These are phyloP conservation scores for Aspergillus calidoustus DNA, from an alignment of 2,329 filamentous ascomycete genomes.

Conservation along the genomic window DNA sequence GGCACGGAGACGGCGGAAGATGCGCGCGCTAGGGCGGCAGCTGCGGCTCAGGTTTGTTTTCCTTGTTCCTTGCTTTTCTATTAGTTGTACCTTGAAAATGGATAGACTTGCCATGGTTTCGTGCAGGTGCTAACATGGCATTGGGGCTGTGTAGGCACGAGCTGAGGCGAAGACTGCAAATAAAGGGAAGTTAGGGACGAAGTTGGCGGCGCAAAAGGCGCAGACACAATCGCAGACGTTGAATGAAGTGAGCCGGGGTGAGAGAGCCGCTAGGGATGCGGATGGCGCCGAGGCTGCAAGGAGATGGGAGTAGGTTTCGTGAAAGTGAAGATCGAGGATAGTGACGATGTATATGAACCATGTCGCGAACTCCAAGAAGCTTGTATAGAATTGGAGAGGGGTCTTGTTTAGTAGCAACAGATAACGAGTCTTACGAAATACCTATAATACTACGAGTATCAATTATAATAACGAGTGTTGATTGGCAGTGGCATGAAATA, in stretches of 20 bases:
- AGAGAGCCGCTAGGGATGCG: constrained; percentile 68
- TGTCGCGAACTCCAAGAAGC: neutral
- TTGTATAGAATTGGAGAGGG: neutral
- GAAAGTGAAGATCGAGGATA: neutral
- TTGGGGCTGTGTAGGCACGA: constrained; percentile 62
- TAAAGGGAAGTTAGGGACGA: constrained; percentile 70
- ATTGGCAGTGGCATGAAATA: neutral
- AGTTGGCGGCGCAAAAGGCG: constrained; percentile 76
- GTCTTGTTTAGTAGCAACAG: neutral
- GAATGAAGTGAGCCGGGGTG: constrained; percentile 68
- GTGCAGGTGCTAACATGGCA: neutral
- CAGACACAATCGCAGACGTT: constrained; percentile 72
- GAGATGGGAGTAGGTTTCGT: constrained; percentile 57
- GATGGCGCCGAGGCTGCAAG: constrained; percentile 65
- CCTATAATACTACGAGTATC: neutral
- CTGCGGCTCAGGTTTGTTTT: constrained; percentile 74
- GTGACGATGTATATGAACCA: neutral
- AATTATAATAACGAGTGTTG: neutral
- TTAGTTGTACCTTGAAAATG: neutral
- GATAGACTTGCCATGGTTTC: neutral
- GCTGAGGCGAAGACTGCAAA: constrained; percentile 56
- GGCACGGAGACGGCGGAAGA: constrained; percentile 37
- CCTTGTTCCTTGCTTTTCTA: neutral
- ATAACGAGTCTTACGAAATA: neutral
- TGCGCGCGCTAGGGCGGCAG: constrained; percentile 73